Evolutionary conservation across 352 stramenopile genomes (phyloP).

Genomic region (Globisporangium apiculatum): DNA sequence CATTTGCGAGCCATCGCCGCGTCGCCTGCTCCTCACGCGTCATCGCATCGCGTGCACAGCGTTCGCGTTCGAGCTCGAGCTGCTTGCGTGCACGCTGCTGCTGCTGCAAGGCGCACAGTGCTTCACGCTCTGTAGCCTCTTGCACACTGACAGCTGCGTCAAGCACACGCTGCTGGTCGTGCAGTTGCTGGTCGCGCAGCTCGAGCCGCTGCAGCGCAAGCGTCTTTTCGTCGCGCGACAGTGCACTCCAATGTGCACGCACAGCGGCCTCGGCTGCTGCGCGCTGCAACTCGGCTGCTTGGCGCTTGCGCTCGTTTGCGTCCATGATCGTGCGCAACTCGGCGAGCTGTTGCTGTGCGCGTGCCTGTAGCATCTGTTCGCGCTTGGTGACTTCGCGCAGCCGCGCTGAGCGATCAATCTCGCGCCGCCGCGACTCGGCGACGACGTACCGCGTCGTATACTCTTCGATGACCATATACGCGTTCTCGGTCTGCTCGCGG

Average conservation of each 20-base stretch:
- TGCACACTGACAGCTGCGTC: constrained; percentile 2
- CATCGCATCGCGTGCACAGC: constrained; percentile 27
- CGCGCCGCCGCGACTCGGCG: constrained; percentile 26
- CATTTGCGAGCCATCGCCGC: constrained; percentile 27
- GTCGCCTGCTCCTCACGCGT: constrained; percentile 27
- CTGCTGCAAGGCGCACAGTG: constrained; percentile 21
- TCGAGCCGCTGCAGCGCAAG: constrained; percentile 15
- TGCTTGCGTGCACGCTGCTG: constrained; percentile 21
- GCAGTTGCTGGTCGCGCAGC: constrained; percentile 12
- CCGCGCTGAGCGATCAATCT: constrained; percentile 21
- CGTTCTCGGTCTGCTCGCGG: constrained; percentile 35
- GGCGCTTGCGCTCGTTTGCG: constrained; percentile 20
- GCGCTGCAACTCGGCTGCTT: constrained; percentile 24
- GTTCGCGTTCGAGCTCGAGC: constrained; percentile 30
- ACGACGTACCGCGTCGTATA: constrained; percentile 45
- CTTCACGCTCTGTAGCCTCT: constrained; percentile 17
- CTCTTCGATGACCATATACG: constrained; percentile 52
- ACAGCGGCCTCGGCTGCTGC: constrained; percentile 15
- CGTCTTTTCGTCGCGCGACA: constrained; percentile 24
- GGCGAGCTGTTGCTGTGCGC: constrained; percentile 18
- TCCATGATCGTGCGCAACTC: constrained; percentile 20
- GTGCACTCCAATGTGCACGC: constrained; percentile 16
- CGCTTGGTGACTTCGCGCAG: constrained; percentile 30
- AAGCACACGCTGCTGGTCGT: constrained; percentile 8
- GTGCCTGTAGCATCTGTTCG: constrained; percentile 24